These are phyloP conservation scores for Clausena lansium DNA, from an alignment of 345 rosid species.

Conservation along the genomic window DNA sequence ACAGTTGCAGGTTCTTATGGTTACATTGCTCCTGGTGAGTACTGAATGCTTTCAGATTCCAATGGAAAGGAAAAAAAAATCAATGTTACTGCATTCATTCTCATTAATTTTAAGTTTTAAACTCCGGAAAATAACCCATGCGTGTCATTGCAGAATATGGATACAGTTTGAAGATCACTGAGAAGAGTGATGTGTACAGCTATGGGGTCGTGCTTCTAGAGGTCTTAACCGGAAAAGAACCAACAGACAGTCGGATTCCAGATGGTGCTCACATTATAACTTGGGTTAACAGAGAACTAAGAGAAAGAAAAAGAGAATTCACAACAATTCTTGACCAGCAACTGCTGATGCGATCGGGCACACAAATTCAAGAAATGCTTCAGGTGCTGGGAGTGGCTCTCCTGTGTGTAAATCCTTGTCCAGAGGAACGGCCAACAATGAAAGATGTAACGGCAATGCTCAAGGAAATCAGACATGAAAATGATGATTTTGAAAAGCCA, in stretches of 20 bases:
- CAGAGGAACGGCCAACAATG: conserved; percentile 69
- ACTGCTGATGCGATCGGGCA: conserved; percentile 42
- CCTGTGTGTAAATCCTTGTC: conserved; percentile 53
- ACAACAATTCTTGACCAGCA: conserved; percentile 54
- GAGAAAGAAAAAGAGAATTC: conserved; percentile 44
- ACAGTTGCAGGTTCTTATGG: conserved; percentile 74
- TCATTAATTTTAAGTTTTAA: not conserved
- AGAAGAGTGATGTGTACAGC: conserved; percentile 74
- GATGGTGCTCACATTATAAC: conserved; percentile 55
- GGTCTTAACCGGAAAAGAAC: conserved; percentile 58
- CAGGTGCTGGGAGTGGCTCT: conserved; percentile 70
- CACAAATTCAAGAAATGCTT: conserved; percentile 67
- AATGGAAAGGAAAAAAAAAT: not conserved
- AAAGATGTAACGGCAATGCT: conserved; percentile 70
- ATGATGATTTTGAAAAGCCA: conserved; percentile 46
- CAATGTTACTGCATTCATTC: not conserved
- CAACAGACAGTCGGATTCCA: conserved; percentile 46
- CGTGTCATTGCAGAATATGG: conserved; percentile 56
- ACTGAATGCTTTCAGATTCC: conserved; percentile 1
- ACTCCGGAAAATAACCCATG: not conserved
- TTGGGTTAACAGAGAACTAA: conserved; percentile 55
- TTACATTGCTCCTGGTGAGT: conserved; percentile 79
- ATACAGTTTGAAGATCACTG: conserved; percentile 66
- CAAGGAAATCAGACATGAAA: conserved; percentile 53
- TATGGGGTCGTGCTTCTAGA: conserved; percentile 68